Percentiles rank a stretch among this genome's conserved stretches.
Evolutionary conservation across 257 asterid genomes (phyloP).

Genomic region (Eucommia ulmoides): DNA sequence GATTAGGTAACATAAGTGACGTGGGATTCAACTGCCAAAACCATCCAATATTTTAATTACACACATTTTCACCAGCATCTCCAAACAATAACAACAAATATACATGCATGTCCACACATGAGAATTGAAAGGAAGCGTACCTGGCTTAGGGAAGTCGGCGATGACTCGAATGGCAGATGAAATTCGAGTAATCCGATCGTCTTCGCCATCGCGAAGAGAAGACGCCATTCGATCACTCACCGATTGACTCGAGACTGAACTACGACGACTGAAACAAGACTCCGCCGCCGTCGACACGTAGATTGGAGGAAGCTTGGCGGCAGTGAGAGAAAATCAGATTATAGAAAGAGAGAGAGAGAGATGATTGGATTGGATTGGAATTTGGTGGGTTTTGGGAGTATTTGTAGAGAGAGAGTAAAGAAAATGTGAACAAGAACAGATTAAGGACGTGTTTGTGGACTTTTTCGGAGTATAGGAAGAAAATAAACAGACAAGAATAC

Average conservation of each 20-base stretch:
- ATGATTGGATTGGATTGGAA: too few relatives aligned
- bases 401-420: too few relatives aligned
- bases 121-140: slow-evolving; percentile 16
- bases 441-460: too few relatives aligned
- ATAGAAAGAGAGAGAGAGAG: too few relatives aligned
- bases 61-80: not conserved
- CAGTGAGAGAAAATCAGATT: not conserved
- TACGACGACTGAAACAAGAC: slow-evolving; percentile 8
- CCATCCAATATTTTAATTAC: not conserved
- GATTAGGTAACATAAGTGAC: too few relatives aligned
- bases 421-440: too few relatives aligned
- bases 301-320: not conserved
- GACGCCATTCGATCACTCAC: slow-evolving; percentile 26
- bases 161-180: slow-evolving; percentile 70
- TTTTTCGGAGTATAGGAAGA: too few relatives aligned
- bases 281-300: slow-evolving; percentile 13
- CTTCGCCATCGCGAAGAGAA: slow-evolving; percentile 15
- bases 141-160: slow-evolving; percentile 89
- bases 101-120: too few relatives aligned
- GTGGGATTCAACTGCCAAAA: too few relatives aligned
- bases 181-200: slow-evolving; percentile 59
- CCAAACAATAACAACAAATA: too few relatives aligned
- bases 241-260: slow-evolving; percentile 9
- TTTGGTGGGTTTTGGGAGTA: too few relatives aligned
- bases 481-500: too few relatives aligned